Conservation (phyloP, 192 early-diverging fungal species). For the Umbelopsis vinacea region DNA sequence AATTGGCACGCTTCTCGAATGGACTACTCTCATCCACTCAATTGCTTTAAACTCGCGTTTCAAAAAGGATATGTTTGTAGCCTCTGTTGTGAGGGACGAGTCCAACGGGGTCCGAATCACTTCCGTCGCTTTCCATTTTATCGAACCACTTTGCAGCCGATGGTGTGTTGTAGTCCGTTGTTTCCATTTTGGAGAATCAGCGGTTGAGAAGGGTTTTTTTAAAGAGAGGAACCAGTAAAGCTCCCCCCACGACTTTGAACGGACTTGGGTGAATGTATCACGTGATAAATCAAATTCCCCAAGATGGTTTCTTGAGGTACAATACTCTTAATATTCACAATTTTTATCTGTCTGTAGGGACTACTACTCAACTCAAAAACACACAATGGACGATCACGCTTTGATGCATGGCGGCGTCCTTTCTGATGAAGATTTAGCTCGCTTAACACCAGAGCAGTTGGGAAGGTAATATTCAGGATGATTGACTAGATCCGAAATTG, state of each 20-base stretch:
- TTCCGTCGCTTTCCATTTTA: conserved; percentile 33
- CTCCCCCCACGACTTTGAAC: no score
- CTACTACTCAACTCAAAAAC: neutral
- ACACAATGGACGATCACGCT: conserved; percentile 7
- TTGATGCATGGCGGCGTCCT: conserved; percentile 23
- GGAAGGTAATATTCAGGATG: conserved; percentile 17
- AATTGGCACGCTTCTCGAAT: neutral
- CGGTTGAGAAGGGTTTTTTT: neutral
- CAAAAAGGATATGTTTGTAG: conserved; percentile 63
- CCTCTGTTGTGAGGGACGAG: conserved; percentile 69
- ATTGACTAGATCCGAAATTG: neutral
- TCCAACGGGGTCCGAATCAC: conserved; percentile 49
- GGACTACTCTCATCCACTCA: neutral
- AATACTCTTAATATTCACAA: no score
- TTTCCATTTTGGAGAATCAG: neutral
- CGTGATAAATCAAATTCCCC: no score
- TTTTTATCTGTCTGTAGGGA: no score
- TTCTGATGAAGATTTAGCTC: conserved; percentile 13
- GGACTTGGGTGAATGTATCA: no score
- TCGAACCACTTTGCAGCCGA: conserved; percentile 38
- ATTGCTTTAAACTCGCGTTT: neutral
- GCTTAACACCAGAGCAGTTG: conserved; percentile 22
- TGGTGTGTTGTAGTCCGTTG: conserved; percentile 10
- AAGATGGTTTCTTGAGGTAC: no score
- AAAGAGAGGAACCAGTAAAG: neutral